A percentile compares a stretch with the other conserved stretches of the same genome.
These are phyloP conservation scores for Aleurites moluccanus DNA, from an alignment of 441 rosid genomes.

Conservation along the genomic window DNA sequence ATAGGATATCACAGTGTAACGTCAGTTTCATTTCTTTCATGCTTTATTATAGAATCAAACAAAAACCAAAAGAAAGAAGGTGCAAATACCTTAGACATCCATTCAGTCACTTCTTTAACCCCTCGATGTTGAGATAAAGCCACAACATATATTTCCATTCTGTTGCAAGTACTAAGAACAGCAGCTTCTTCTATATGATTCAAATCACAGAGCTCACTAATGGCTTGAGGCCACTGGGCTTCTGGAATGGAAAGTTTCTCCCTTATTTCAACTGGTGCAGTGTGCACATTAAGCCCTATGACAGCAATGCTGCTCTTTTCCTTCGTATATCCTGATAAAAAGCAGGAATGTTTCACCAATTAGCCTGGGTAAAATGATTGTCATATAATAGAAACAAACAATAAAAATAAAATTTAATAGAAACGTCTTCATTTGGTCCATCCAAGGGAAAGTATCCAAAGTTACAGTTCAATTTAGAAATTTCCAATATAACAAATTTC, in stretches of 20 bases:
- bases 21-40: background rate
- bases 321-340: constrained; percentile 58
- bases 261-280: constrained; percentile 80
- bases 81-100: constrained; percentile 79
- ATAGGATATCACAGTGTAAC: background rate
- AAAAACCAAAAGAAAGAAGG: background rate
- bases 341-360: background rate
- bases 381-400: no score
- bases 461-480: background rate
- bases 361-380: no score
- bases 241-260: constrained; percentile 89
- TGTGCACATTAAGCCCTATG: constrained; percentile 76
- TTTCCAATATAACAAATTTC: background rate
- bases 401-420: background rate
- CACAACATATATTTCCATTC: constrained; percentile 82
- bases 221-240: constrained; percentile 82
- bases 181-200: constrained; percentile 92
- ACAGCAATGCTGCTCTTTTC: constrained; percentile 77
- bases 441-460: background rate
- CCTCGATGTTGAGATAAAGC: constrained; percentile 85
- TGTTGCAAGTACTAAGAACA: constrained; percentile 85
- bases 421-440: background rate
- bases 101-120: constrained; percentile 84
- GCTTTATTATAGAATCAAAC: background rate
- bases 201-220: constrained; percentile 40